These are phyloP conservation scores for Filosporella fistucella DNA, from an alignment of 495 filamentous ascomycete species.

Conservation along the genomic window DNA sequence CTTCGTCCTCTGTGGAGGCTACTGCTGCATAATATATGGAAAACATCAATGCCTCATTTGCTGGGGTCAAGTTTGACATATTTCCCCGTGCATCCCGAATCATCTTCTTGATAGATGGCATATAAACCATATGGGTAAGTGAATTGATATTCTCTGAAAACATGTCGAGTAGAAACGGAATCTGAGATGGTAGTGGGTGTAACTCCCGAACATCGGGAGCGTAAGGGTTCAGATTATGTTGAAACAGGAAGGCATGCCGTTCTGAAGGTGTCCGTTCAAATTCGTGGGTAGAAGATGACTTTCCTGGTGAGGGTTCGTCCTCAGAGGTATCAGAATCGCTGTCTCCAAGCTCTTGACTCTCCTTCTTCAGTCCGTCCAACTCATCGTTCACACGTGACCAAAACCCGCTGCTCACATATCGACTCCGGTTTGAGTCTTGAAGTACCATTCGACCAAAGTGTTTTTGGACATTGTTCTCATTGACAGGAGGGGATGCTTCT, in stretches of 20 bases:
- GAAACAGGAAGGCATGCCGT: constrained; percentile 50
- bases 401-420: constrained; percentile 8
- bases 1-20: constrained; percentile 52
- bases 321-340: constrained; percentile 36
- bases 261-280: constrained; percentile 37
- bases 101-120: constrained; percentile 45
- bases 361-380: constrained; percentile 38
- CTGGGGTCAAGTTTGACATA: constrained; percentile 30
- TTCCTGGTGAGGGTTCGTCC: constrained; percentile 30
- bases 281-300: constrained; percentile 33
- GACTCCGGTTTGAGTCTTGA: constrained; percentile 5
- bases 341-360: constrained; percentile 26
- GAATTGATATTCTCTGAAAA: constrained; percentile 52
- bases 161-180: constrained; percentile 44
- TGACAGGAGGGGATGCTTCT: constrained; percentile 1
- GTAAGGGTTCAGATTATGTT: constrained; percentile 33
- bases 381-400: constrained; percentile 9
- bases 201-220: constrained; percentile 35
- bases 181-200: constrained; percentile 47
- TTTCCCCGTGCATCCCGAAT: constrained; percentile 33
- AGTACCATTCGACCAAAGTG: constrained; percentile 9
- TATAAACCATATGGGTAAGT: constrained; percentile 43
- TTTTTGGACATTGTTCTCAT: constrained; percentile 1
- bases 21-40: constrained; percentile 56
- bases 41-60: constrained; percentile 55